Conservation (phyloP, 306 rosid genomes). For the Quercus bicolor region DNA sequence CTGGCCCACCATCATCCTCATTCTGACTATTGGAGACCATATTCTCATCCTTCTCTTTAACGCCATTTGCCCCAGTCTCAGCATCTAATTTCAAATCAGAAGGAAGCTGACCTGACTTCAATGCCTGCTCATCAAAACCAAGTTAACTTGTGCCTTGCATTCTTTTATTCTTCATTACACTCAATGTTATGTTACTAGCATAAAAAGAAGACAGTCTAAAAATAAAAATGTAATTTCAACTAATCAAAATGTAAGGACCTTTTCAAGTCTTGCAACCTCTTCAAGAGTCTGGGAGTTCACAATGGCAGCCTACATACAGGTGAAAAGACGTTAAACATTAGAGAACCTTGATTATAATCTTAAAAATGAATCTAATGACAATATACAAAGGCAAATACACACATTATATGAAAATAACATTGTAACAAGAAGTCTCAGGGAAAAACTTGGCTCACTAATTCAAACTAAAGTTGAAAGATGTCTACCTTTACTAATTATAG, state of each 20-base stretch:
- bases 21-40: conserved; percentile 17
- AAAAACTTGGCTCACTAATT: too few relatives aligned
- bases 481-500: too few relatives aligned
- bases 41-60: conserved; percentile 34
- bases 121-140: conserved; percentile 54
- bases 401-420: background rate
- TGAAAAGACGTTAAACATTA: conserved; percentile 21
- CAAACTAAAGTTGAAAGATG: too few relatives aligned
- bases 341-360: conserved; percentile 2
- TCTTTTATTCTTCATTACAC: too few relatives aligned
- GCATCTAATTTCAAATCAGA: conserved; percentile 58
- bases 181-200: background rate
- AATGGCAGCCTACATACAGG: conserved; percentile 80
- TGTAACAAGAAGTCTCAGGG: too few relatives aligned
- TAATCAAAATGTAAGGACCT: conserved; percentile 50
- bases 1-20: conserved; percentile 36
- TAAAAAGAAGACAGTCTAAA: background rate
- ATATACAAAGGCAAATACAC: background rate
- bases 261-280: conserved; percentile 98
- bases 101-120: conserved; percentile 90
- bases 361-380: background rate
- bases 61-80: conserved; percentile 29
- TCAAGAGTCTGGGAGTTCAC: conserved; percentile 96
- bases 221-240: background rate
- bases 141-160: background rate